Percentiles rank a stretch among this genome's conserved stretches.
Evolutionary conservation across 2,329 filamentous ascomycete species (phyloP).

Genomic region (Parasarocladium wereldwijsianum): DNA sequence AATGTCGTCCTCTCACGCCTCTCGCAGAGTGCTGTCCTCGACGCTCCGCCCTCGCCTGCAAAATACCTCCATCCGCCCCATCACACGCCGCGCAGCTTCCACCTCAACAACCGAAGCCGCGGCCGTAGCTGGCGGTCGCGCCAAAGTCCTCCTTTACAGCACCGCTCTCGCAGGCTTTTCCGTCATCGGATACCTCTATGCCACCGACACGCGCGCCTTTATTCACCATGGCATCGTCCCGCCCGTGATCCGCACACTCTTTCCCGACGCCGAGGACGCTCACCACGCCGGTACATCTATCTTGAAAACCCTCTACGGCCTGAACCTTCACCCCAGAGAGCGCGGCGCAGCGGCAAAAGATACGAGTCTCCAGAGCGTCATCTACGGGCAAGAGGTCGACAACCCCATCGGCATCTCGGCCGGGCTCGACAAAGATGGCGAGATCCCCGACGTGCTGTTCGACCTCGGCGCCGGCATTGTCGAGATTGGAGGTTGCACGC

Average conservation of each 20-base stretch:
- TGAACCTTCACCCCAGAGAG: constrained; percentile 72
- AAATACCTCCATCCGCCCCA: constrained; percentile 8
- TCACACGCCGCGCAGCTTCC: constrained; percentile 16
- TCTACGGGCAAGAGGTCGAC: constrained; percentile 63
- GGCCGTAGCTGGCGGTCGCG: constrained; percentile 14
- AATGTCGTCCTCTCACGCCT: not conserved
- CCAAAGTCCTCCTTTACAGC: constrained; percentile 24
- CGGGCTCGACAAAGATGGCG: constrained; percentile 86
- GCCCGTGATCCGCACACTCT: constrained; percentile 48
- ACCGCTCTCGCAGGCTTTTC: constrained; percentile 25
- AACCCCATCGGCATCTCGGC: constrained; percentile 94
- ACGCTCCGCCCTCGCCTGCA: too few species aligned
- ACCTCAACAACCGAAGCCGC: constrained; percentile 15
- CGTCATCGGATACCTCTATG: constrained; percentile 46
- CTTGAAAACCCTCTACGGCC: constrained; percentile 57
- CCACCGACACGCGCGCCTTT: constrained; percentile 61
- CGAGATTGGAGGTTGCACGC: constrained; percentile 84
- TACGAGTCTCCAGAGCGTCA: constrained; percentile 22
- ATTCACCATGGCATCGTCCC: constrained; percentile 54
- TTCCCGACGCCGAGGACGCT: constrained; percentile 77
- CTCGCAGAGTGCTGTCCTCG: too few species aligned
- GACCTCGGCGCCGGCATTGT: constrained; percentile 75
- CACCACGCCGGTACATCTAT: constrained; percentile 63
- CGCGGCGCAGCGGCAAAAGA: constrained; percentile 32
- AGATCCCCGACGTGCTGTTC: constrained; percentile 74